Conservation (phyloP, 805 yeast genomes). For the Kodamaea kaohsiungensis region DNA sequence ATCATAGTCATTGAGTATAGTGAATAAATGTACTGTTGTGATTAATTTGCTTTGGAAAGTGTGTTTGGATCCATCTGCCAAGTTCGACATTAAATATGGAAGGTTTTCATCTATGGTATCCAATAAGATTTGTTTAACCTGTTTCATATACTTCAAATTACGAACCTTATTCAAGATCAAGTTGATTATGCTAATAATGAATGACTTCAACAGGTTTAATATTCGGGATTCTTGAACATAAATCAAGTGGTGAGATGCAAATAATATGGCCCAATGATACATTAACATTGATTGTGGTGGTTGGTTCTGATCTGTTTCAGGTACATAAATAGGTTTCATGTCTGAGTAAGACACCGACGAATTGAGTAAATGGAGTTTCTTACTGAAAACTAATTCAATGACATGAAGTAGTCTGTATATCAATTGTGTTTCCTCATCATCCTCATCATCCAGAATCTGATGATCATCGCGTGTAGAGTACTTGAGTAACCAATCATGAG, state of each 20-base stretch:
- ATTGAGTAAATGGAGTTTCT: slow-evolving; percentile 28
- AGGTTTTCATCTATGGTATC: slow-evolving; percentile 17
- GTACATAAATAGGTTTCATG: slow-evolving; percentile 7
- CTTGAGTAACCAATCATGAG: slow-evolving; percentile 24
- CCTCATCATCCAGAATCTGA: background rate
- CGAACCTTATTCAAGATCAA: slow-evolving; percentile 31
- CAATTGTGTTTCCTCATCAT: slow-evolving; percentile 11
- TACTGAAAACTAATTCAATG: slow-evolving; percentile 35
- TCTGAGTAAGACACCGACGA: slow-evolving; percentile 19
- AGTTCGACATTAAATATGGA: background rate
- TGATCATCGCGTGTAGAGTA: background rate
- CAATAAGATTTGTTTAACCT: slow-evolving; percentile 20
- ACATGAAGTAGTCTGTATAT: slow-evolving; percentile 26
- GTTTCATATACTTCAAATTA: slow-evolving; percentile 25
- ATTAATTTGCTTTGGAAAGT: slow-evolving; percentile 11
- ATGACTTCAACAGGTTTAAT: slow-evolving; percentile 29
- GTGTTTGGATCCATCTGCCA: background rate
- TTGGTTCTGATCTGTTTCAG: slow-evolving; percentile 5
- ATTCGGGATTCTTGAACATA: slow-evolving; percentile 14
- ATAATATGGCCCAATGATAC: slow-evolving; percentile 33
- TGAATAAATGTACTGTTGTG: slow-evolving; percentile 30
- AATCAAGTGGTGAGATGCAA: slow-evolving; percentile 28
- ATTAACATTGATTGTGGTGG: slow-evolving; percentile 13
- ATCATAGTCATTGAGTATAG: slow-evolving; percentile 39
- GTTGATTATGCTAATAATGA: slow-evolving; percentile 34